Conservation (phyloP, 495 filamentous ascomycete genomes). For the Penicillium macrosclerotiorum region DNA sequence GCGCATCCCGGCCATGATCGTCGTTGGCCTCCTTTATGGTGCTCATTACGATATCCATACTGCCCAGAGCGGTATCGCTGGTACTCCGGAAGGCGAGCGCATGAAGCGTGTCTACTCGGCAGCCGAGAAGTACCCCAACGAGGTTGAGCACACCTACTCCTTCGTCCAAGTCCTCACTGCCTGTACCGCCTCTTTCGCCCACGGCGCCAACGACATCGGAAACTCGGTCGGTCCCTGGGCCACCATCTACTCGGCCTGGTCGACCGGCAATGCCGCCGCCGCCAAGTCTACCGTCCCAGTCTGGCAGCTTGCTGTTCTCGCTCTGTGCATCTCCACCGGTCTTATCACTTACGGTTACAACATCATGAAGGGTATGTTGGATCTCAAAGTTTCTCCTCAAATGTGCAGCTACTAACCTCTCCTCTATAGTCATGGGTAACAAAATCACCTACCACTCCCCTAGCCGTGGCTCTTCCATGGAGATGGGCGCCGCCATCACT, state of each 20-base stretch:
- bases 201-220: slow-evolving; percentile 77
- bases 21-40: slow-evolving; percentile 59
- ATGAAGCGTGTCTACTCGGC: slow-evolving; percentile 59
- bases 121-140: slow-evolving; percentile 68
- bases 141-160: slow-evolving; percentile 72
- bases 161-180: slow-evolving; percentile 75
- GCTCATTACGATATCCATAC: slow-evolving; percentile 72
- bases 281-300: slow-evolving; percentile 53
- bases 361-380: slow-evolving; percentile 61
- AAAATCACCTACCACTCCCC: slow-evolving; percentile 67
- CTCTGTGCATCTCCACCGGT: slow-evolving; percentile 53
- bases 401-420: slow-evolving; percentile 18
- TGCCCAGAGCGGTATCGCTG: slow-evolving; percentile 59
- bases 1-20: slow-evolving; percentile 59
- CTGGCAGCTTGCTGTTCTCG: slow-evolving; percentile 59
- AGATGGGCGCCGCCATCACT: slow-evolving; percentile 64
- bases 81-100: slow-evolving; percentile 64
- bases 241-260: slow-evolving; percentile 67
- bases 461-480: slow-evolving; percentile 60
- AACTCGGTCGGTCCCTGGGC: slow-evolving; percentile 76
- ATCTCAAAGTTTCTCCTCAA: neutral
- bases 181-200: slow-evolving; percentile 71
- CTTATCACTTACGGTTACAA: slow-evolving; percentile 66
- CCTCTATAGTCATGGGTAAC: slow-evolving; percentile 57
- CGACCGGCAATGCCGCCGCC: slow-evolving; percentile 43